Evolutionary conservation across 257 asterid genomes (phyloP), one percentile per base, ranked within the genome.

Genomic region (Solanum chilense): DNA sequence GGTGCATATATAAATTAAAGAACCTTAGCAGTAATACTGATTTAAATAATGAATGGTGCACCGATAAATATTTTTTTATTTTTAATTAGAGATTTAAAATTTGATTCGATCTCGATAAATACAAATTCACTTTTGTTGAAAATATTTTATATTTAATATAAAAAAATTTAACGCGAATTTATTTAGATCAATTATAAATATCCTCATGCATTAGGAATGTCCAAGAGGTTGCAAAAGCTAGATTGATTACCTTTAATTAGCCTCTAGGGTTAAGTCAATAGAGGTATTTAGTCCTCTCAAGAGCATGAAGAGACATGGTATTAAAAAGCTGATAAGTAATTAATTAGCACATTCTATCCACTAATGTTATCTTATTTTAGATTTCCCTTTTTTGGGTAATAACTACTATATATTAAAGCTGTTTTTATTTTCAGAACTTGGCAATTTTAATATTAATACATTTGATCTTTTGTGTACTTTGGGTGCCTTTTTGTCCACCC

Each of bases 321-420:
- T 44, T 60, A 49, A 84, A 84, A 84, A 10, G 56, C 9, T 37
- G 25, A 21, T 45, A 18, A 47, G 13, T 16, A 70, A 84, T 39
- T 25, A 66, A 66, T 27, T 35, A 58, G 80, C 93, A 93, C 93
- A 89, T 89, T 90, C 90, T 85, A 89, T 87, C 92, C 93, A 90
- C 93, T 88, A 88, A 87, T 47, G 25, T 13, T 27, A 31, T 84
- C 52, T 52, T 86, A 82, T 23, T 52, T 23, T 29, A 69, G 60
- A 45, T 78, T 52, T 62, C 21, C 23, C 58, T 85, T 87, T 62
- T 62, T 85, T 27, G 27, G 44, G 86, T 37, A 69, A 85, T 44
- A 69, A 85, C 80, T 85, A 86, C 37, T 45, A 23, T 56, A 18
- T 18, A 18, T 68, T 56, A 87, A 89, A 86, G 88, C 85, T 83